Evolutionary conservation across 139 green algal genomes (phyloP).

Genomic region (Astrephomene gubernaculifera): DNA sequence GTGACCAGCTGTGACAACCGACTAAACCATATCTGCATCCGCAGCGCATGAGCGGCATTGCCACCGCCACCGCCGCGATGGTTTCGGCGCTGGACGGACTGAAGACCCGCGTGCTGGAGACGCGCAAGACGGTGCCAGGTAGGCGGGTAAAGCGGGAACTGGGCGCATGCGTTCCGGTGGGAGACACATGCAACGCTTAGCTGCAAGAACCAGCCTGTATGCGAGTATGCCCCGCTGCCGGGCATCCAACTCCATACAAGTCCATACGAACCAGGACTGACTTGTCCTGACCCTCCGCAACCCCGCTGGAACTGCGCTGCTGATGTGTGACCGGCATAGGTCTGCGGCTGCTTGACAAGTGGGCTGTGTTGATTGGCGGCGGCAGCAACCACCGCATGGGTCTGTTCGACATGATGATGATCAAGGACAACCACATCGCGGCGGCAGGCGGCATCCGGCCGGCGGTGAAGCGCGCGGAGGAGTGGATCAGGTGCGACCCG

Average conservation of each 20-base stretch:
- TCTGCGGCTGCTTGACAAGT: constrained; percentile 97
- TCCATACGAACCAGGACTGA: too few species aligned
- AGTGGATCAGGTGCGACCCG: constrained; percentile 61
- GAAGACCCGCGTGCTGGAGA: constrained; percentile 86
- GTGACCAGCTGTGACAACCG: background rate
- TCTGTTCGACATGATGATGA: constrained; percentile 99
- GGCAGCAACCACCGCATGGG: constrained; percentile 82
- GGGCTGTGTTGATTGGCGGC: constrained; percentile 93
- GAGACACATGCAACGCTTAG: too few species aligned
- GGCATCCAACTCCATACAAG: too few species aligned
- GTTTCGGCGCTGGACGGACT: constrained; percentile 47
- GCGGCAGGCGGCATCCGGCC: constrained; percentile 90
- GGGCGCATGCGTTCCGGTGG: too few species aligned
- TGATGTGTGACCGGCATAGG: too few species aligned
- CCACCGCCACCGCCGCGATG: constrained; percentile 87
- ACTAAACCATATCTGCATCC: constrained; percentile 29
- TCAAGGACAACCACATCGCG: constrained; percentile 99
- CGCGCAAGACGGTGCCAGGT: constrained; percentile 93
- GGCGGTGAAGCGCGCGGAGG: constrained; percentile 70
- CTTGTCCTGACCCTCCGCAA: too few species aligned
- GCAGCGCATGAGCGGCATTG: constrained; percentile 95
- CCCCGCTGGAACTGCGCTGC: too few species aligned
- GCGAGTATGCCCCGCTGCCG: too few species aligned
- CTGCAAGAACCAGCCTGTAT: too few species aligned
- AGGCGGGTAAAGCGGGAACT: too few species aligned